Evolutionary conservation across 1,139 yeast species (phyloP).

Genomic region (Saccharomyces hybrid): DNA sequence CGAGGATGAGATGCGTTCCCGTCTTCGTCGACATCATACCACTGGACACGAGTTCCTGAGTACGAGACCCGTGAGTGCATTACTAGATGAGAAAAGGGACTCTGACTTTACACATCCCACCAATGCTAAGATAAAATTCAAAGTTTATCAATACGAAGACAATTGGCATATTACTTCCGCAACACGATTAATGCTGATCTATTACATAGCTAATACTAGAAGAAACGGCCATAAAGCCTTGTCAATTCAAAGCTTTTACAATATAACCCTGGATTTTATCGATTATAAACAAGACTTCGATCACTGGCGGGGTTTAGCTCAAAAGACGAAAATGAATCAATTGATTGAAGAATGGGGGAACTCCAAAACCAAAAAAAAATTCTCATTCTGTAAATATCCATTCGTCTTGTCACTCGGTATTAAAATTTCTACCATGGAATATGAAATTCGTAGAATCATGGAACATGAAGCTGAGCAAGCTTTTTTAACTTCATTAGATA

Average conservation of each 20-base stretch:
- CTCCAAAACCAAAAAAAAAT: constrained; percentile 17
- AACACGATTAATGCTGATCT: constrained; percentile 48
- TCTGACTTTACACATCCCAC: background rate
- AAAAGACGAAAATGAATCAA: constrained; percentile 8
- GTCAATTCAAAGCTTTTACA: constrained; percentile 54
- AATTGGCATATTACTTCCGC: constrained; percentile 80
- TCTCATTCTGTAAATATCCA: constrained; percentile 75
- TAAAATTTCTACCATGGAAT: constrained; percentile 71
- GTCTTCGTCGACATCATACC: background rate
- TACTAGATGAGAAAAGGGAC: background rate
- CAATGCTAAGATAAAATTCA: constrained; percentile 36
- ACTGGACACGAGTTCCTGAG: background rate
- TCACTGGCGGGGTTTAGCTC: constrained; percentile 50
- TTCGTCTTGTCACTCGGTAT: constrained; percentile 75
- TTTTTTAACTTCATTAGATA: constrained; percentile 65
- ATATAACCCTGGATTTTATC: constrained; percentile 72
- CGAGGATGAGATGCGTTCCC: background rate
- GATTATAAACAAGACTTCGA: constrained; percentile 75
- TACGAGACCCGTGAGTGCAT: constrained; percentile 24
- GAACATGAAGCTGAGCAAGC: constrained; percentile 87
- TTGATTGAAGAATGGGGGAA: constrained; percentile 4
- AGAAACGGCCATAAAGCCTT: constrained; percentile 35
- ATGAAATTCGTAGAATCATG: constrained; percentile 79
- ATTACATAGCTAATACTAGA: constrained; percentile 45
- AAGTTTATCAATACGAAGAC: constrained; percentile 57